Percentiles rank a stretch among this genome's conserved stretches.
phyloP scores from a whole-genome alignment of 75 land plant species.

The Larix kaempferi region DNA sequence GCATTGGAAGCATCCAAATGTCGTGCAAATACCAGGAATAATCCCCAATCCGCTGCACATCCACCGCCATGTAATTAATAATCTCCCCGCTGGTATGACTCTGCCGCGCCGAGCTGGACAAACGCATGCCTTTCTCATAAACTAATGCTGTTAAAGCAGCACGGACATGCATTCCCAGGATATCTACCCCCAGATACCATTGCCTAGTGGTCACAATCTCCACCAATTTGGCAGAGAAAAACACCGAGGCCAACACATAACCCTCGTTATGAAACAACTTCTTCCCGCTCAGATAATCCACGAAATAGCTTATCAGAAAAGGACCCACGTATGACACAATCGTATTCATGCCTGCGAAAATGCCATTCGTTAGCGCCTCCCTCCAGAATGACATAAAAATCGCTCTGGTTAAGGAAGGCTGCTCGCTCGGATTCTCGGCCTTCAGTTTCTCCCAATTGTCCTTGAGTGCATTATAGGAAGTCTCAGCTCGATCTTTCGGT shows the following conservation, averaged over 20 bases:
- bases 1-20: constrained; percentile 64
- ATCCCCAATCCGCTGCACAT: constrained; percentile 57
- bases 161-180: constrained; percentile 16
- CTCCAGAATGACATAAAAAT: constrained; percentile 29
- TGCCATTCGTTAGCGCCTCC: constrained; percentile 12
- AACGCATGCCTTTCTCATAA: no score
- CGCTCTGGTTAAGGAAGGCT: constrained; percentile 16
- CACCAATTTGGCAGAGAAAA: constrained; percentile 28
- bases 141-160: constrained; percentile 18
- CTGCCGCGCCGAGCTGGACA: constrained; percentile 18
- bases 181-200: constrained; percentile 20
- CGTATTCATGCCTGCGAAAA: constrained; percentile 19
- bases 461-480: constrained; percentile 14
- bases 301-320: constrained; percentile 32
- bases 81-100: constrained; percentile 47
- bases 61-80: constrained; percentile 59
- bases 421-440: neutral
- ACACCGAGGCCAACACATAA: constrained; percentile 20
- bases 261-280: constrained; percentile 40
- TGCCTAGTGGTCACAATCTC: constrained; percentile 25
- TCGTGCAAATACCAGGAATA: constrained; percentile 49
- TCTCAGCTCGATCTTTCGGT: constrained; percentile 21
- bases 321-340: constrained; percentile 45
- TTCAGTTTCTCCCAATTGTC: constrained; percentile 4
- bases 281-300: constrained; percentile 43